Percentiles rank a stretch among this genome's conserved stretches.
phyloP scores from a whole-genome alignment of 129 eudicot species.

The Pulicaria dysenterica region DNA sequence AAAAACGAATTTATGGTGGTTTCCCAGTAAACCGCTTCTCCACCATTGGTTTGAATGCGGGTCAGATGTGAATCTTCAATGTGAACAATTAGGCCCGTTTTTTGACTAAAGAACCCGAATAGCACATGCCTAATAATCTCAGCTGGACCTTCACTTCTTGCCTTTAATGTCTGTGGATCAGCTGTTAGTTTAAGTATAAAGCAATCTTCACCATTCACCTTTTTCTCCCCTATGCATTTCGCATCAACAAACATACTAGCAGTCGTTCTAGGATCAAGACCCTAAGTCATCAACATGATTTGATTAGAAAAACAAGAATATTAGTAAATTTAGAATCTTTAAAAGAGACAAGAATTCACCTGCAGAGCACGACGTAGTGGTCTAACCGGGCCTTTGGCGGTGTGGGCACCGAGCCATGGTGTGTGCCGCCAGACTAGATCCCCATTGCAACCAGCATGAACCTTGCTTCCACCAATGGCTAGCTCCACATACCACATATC shows the following conservation, averaged over 20 bases:
- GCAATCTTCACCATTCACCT: conserved; percentile 80
- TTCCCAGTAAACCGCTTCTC: conserved; percentile 90
- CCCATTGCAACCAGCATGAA: conserved; percentile 93
- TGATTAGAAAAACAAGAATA: background rate
- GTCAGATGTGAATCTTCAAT: conserved; percentile 93
- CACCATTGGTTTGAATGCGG: conserved; percentile 75
- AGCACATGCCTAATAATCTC: conserved; percentile 84
- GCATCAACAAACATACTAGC: conserved; percentile 84
- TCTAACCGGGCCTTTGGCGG: conserved; percentile 84
- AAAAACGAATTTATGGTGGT: conserved; percentile 72
- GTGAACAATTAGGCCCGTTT: conserved; percentile 74
- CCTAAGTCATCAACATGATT: conserved; percentile 39
- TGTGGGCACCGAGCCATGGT: conserved; percentile 90
- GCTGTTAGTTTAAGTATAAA: conserved; percentile 74
- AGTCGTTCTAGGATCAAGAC: conserved; percentile 88
- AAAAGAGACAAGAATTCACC: conserved; percentile 35
- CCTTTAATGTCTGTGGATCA: conserved; percentile 67
- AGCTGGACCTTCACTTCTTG: conserved; percentile 90
- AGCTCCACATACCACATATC: conserved; percentile 96
- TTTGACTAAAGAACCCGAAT: conserved; percentile 88
- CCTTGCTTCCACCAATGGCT: conserved; percentile 83
- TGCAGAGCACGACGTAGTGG: conserved; percentile 92
- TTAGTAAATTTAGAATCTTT: background rate
- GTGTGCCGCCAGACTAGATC: conserved; percentile 88
- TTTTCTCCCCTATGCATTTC: conserved; percentile 86